Percentiles rank a stretch among this genome's conserved stretches.
These are phyloP conservation scores for Dictyostelium brefeldianum DNA, from an alignment of 78 protist species.

Conservation along the genomic window DNA sequence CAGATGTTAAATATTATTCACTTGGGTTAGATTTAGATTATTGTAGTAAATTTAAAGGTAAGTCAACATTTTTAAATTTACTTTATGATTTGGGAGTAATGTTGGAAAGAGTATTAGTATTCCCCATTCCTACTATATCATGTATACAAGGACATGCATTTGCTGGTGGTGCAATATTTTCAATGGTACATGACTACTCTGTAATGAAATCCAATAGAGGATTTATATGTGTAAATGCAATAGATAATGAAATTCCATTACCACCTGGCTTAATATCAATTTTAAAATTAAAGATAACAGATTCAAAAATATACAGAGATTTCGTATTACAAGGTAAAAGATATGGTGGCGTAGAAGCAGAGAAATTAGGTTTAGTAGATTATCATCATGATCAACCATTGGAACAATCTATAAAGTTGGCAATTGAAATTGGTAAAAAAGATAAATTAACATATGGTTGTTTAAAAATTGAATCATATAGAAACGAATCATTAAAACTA, in stretches of 20 bases:
- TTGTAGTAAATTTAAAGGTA: background rate
- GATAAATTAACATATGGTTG: constrained; percentile 48
- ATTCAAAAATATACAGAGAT: constrained; percentile 21
- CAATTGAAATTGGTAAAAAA: constrained; percentile 10
- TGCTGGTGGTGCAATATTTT: constrained; percentile 74
- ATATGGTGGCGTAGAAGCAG: constrained; percentile 30
- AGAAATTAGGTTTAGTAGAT: constrained; percentile 30
- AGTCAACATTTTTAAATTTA: background rate
- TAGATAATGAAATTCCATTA: constrained; percentile 52
- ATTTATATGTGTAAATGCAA: constrained; percentile 55
- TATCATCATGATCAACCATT: background rate
- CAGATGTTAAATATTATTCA: constrained; percentile 30
- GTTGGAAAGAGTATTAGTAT: constrained; percentile 29
- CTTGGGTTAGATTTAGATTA: constrained; percentile 56
- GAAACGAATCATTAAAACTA: background rate
- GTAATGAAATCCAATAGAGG: constrained; percentile 43
- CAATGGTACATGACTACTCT: constrained; percentile 25
- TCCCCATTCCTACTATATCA: constrained; percentile 57
- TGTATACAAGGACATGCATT: constrained; percentile 46
- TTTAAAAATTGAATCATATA: constrained; percentile 47
- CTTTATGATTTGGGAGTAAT: constrained; percentile 8
- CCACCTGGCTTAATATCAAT: constrained; percentile 51
- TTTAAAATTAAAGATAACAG: constrained; percentile 20
- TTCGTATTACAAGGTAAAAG: constrained; percentile 39
- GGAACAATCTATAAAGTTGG: constrained; percentile 9